These are phyloP conservation scores for Aureobasidium zeae DNA, from an alignment of 2,329 filamentous ascomycete species.

Conservation along the genomic window DNA sequence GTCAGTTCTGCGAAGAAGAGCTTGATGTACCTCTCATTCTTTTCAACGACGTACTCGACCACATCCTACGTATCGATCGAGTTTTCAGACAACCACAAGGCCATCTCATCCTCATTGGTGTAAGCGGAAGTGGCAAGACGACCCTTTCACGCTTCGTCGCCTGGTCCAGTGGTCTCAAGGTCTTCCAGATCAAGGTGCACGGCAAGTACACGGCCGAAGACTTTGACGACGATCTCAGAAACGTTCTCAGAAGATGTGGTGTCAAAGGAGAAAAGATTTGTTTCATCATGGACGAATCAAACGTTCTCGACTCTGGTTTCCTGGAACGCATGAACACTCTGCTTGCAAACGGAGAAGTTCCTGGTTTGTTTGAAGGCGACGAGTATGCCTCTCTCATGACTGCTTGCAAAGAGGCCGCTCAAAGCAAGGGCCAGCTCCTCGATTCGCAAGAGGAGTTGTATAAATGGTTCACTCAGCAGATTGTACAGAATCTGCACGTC, in stretches of 20 bases:
- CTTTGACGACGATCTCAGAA: conserved; percentile 94
- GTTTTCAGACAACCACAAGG: conserved; percentile 98
- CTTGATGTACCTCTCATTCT: conserved; percentile 95
- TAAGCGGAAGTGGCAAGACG: conserved; percentile 97
- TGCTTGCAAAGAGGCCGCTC: conserved; percentile 94
- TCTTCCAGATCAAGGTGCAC: conserved; percentile 99
- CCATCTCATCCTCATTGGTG: conserved; percentile 95
- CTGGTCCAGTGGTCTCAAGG: conserved; percentile 99
- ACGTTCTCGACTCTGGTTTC: conserved; percentile 97
- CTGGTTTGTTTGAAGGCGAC: conserved; percentile 97
- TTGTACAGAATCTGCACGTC: conserved; percentile 96
- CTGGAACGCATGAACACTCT: conserved; percentile 98
- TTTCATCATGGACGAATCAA: conserved; percentile 99
- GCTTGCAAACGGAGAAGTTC: conserved; percentile 97
- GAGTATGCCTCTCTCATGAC: conserved; percentile 99
- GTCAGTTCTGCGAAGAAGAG: conserved; percentile 98
- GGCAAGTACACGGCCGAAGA: conserved; percentile 97
- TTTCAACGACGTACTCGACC: conserved; percentile 98
- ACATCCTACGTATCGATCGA: conserved; percentile 94
- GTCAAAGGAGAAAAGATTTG: conserved; percentile 99
- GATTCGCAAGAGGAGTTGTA: conserved; percentile 99
- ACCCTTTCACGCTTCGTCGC: conserved; percentile 95
- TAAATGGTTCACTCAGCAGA: conserved; percentile 99
- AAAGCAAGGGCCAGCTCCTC: conserved; percentile 85
- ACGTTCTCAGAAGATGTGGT: conserved; percentile 83